phyloP scores from a whole-genome alignment of 108 stramenopile genomes.

The Schizochytrium sp. region DNA sequence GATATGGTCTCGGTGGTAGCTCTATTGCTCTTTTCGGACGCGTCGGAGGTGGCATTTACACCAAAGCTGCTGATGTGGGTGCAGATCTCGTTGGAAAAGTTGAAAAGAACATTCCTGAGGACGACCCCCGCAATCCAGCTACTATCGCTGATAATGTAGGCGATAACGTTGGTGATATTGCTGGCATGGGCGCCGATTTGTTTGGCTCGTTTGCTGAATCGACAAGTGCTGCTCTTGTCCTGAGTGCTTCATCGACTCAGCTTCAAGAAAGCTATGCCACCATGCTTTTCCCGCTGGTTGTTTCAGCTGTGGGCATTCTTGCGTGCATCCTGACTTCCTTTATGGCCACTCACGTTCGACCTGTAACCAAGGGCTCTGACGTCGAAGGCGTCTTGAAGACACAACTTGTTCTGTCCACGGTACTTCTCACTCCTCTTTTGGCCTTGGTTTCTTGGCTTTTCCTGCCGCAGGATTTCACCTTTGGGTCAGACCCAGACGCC shows the following conservation, averaged over 20 bases:
- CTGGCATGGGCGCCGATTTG: slow-evolving; percentile 98
- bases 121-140: slow-evolving; percentile 98
- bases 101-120: slow-evolving; percentile 96
- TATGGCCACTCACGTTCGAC: slow-evolving; percentile 77
- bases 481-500: neutral
- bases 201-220: slow-evolving; percentile 97
- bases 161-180: slow-evolving; percentile 98
- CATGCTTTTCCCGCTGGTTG: slow-evolving; percentile 92
- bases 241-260: slow-evolving; percentile 75
- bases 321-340: slow-evolving; percentile 95
- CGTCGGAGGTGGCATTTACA: slow-evolving; percentile 99
- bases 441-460: slow-evolving; percentile 79
- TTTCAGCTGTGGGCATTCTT: slow-evolving; percentile 92
- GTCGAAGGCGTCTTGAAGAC: slow-evolving; percentile 88
- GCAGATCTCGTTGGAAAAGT: slow-evolving; percentile 99
- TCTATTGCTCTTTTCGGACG: slow-evolving; percentile 99
- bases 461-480: slow-evolving; percentile 24
- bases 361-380: slow-evolving; percentile 85
- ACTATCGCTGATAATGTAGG: slow-evolving; percentile 99
- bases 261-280: slow-evolving; percentile 82
- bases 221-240: slow-evolving; percentile 95
- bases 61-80: slow-evolving; percentile 99
- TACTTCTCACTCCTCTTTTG: slow-evolving; percentile 88
- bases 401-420: slow-evolving; percentile 85
- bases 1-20: slow-evolving; percentile 95